Base-by-base conservation (phyloP, 2,329 filamentous ascomycete species). In the Cladosporium sp. region DNA sequence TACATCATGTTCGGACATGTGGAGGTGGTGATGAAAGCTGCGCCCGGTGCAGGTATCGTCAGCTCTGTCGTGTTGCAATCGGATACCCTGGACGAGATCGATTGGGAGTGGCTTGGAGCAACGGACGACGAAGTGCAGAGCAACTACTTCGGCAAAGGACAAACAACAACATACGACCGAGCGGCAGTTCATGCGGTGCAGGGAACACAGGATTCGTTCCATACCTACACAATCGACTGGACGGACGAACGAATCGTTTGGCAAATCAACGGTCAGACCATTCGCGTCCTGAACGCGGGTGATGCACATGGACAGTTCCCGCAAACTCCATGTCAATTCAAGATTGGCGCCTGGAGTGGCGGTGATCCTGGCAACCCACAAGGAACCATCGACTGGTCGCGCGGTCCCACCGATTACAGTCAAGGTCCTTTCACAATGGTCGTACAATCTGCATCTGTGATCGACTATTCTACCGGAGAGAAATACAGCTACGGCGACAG, bases 1-100 rank as follows among this genome's bases (percentile, higher is more conserved):
- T 98, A 97, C 84, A 97, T 99, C 81, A 98, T 99, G 95, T 99
- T 97, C 77, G 95, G 95, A 70, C 91, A 89, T 69, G 91, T 97
- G 75, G 91, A 96, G 70, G 87, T 93, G 70, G 89, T 87, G 34
- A 85, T 97, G 82, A 93, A 94, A 79, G 88, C 92, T 28, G 93
- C 95, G 11, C 89, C 93, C 0, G 95, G 95, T 8, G 88, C 87
- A 11, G 95, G 95, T 66, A 97, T 99, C 72, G 93, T 99, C 70
- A 97, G 92, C 78, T 95, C 92, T 54, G 85, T 95, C 14, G 92
- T 99, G 10, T 82, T 99, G 69, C 89, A 96, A 79, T 97, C 93
- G 16, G 94, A 98, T 77, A 86, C 87, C 73, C 85, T 97, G 53
- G 95, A 99, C 79, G 95, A 99, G 81, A 96, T 99, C 74, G 95